These are phyloP conservation scores for Nemania abortiva DNA, from an alignment of 2,329 filamentous ascomycete species.

Conservation along the genomic window DNA sequence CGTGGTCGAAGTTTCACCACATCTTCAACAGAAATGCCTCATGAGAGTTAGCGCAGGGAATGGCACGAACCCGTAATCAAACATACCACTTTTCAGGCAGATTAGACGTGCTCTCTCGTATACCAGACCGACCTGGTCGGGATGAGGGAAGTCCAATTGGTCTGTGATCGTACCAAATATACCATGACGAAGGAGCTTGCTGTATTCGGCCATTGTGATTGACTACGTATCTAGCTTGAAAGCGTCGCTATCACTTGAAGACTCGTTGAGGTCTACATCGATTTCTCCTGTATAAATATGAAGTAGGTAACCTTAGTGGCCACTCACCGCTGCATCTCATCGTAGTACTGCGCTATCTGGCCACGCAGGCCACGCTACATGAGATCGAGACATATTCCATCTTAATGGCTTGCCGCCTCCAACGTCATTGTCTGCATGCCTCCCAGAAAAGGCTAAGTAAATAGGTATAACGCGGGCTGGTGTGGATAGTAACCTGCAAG, in stretches of 20 bases:
- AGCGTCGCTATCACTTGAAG: background rate
- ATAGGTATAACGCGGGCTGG: no score
- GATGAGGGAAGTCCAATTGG: conserved; percentile 35
- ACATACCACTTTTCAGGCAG: conserved; percentile 36
- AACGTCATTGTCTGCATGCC: background rate
- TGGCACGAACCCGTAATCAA: background rate
- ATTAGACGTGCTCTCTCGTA: conserved; percentile 38
- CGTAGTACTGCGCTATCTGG: background rate
- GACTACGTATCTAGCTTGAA: background rate
- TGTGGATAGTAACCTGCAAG: background rate
- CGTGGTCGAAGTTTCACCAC: conserved; percentile 41
- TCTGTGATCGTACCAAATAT: conserved; percentile 31
- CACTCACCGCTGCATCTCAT: background rate
- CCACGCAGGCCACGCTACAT: background rate
- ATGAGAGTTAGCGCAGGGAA: background rate
- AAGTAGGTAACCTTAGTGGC: background rate
- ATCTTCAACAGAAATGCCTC: conserved; percentile 42
- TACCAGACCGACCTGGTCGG: conserved; percentile 26
- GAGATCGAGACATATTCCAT: background rate
- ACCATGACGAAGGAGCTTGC: conserved; percentile 28
- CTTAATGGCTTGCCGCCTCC: background rate
- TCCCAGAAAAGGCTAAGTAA: background rate
- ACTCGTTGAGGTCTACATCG: background rate
- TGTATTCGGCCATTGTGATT: conserved; percentile 27
- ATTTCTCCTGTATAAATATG: background rate